Evolutionary conservation across 768 basidiomycete genomes (phyloP).

Genomic region (Lentinus brumalis): DNA sequence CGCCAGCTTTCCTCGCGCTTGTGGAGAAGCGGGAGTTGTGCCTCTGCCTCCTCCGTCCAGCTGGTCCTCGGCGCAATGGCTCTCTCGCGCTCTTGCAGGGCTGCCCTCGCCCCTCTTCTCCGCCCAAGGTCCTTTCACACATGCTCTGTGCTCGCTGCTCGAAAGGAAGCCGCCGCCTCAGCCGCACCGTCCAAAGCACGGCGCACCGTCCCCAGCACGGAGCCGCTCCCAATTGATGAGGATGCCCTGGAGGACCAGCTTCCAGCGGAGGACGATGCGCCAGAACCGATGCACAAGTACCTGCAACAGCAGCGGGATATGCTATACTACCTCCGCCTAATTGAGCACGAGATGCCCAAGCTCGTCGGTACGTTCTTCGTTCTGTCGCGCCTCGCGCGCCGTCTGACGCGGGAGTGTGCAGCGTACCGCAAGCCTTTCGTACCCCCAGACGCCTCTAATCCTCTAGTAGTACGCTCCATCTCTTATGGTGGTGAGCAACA

Average conservation of each 20-base stretch:
- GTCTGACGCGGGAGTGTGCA: slow-evolving; percentile 30
- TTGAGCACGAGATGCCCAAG: slow-evolving; percentile 87
- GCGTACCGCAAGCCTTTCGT: slow-evolving; percentile 82
- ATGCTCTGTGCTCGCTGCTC: slow-evolving; percentile 9
- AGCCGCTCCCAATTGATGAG: slow-evolving; percentile 16
- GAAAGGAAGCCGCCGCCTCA: slow-evolving; percentile 6
- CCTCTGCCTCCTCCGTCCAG: slow-evolving; percentile 3
- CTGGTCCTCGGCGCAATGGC: slow-evolving; percentile 18
- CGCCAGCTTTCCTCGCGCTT: slow-evolving; percentile 15
- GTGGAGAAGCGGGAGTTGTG: not conserved
- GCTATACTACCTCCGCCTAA: slow-evolving; percentile 78
- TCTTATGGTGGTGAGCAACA: slow-evolving; percentile 79
- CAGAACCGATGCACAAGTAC: slow-evolving; percentile 70
- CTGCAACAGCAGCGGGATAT: slow-evolving; percentile 73
- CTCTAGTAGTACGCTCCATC: slow-evolving; percentile 71
- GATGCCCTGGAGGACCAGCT: slow-evolving; percentile 24
- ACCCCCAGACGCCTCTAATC: slow-evolving; percentile 59
- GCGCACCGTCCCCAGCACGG: slow-evolving; percentile 12
- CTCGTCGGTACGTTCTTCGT: slow-evolving; percentile 63
- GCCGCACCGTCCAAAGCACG: slow-evolving; percentile 17
- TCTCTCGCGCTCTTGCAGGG: slow-evolving; percentile 21
- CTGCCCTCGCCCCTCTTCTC: slow-evolving; percentile 24
- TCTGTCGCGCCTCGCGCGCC: not conserved
- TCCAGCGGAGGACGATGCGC: slow-evolving; percentile 60
- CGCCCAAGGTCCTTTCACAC: slow-evolving; percentile 22